Conservation (phyloP, 441 rosid genomes). For the Mallotus japonicus region DNA sequence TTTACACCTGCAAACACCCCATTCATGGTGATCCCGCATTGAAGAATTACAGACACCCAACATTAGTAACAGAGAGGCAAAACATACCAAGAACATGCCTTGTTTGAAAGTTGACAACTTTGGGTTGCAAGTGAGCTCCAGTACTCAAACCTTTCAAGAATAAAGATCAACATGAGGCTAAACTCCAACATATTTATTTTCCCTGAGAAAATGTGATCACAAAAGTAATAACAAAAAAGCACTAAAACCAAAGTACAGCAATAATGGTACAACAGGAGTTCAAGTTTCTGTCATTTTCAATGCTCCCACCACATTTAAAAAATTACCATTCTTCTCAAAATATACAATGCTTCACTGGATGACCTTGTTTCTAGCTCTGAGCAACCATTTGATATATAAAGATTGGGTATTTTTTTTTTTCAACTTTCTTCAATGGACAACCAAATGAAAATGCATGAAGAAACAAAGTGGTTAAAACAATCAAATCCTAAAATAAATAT, state of each 20-base stretch:
- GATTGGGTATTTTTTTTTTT: neutral
- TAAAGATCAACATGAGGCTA: neutral
- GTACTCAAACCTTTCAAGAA: slow-evolving; percentile 34
- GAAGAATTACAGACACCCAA: too few species aligned
- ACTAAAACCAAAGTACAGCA: neutral
- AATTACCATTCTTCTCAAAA: neutral
- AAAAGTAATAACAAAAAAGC: neutral
- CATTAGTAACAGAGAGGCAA: neutral
- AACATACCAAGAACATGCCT: slow-evolving; percentile 37
- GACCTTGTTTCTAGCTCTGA: neutral
- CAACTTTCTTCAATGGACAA: neutral
- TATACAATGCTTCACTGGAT: neutral
- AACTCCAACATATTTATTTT: neutral
- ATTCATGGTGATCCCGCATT: neutral
- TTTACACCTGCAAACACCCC: slow-evolving; percentile 29
- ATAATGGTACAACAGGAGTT: neutral
- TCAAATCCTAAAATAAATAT: neutral
- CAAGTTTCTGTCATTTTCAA: neutral
- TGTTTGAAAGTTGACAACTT: slow-evolving; percentile 28
- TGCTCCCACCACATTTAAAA: neutral
- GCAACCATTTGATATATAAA: neutral
- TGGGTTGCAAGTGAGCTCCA: slow-evolving; percentile 30
- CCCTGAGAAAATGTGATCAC: neutral
- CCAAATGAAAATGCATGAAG: neutral
- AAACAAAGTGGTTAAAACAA: neutral